Base-by-base conservation (phyloP, 257 asterid genomes). In the Scutellaria minor region DNA sequence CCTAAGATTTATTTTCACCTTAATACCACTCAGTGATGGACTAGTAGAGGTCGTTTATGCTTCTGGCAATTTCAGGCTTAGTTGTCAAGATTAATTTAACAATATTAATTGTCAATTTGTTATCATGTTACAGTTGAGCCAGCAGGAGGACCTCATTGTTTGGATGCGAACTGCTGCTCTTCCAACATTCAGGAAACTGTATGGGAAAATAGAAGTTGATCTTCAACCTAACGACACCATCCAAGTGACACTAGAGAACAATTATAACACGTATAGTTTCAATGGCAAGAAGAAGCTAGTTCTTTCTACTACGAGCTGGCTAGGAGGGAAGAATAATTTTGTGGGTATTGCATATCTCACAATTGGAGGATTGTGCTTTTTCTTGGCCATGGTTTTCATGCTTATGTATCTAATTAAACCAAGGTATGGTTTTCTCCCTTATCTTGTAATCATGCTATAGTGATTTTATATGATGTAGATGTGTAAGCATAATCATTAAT, bases 111-210 rank as follows among this genome's bases (percentile, higher is more conserved):
- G 14, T 40, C 67, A 72, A 72, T 71, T 40, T 68, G 59, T 72
- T 71, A 64, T 52, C 41, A 56, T 83, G 80, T 24, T 57, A 78
- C 93, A 91, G 97, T 68, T 91, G 86, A 79, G 75, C 42, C 72
- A 89, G 75, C 97, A 91, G 78, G 96, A 91, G 83, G 82, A 89
- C 85, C 95, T 89, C 40, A 91, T 91, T 54, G 97, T 91, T 46
- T 91, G 97, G 97, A 91, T 91, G 95, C 90, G 97, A 71, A 91
- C 96, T 64, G 97, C 96, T 15, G 95, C 97, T 22, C 96, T 91
- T 66, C 97, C 97, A 55, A 91, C 94, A n/a, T 91, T 91, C 69
- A 86, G 96, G 74, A 91, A 89, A 79, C 74, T 91, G 81, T 89
- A 89, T 64, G 97, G 97, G 69, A 87, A 75, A 76, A 89, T 91